These are phyloP conservation scores for Rutstroemia sp. DNA, from an alignment of 2,329 filamentous ascomycete species.

Conservation along the genomic window DNA sequence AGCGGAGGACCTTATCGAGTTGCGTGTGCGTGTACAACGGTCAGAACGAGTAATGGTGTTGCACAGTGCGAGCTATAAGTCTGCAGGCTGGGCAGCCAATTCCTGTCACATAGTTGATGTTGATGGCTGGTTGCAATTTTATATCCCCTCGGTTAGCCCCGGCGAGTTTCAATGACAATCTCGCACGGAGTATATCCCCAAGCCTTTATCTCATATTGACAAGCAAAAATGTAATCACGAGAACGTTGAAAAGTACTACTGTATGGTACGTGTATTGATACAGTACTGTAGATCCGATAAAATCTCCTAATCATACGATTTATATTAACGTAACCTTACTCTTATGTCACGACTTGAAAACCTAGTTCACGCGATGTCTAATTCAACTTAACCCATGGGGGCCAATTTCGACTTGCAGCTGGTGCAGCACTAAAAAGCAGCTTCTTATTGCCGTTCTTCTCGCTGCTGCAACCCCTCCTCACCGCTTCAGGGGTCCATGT, in stretches of 20 bases:
- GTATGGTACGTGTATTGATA: background rate
- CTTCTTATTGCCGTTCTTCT: background rate
- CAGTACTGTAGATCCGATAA: background rate
- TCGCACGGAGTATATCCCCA: background rate
- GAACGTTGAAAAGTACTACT: no score
- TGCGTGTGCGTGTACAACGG: background rate
- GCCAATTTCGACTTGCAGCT: background rate
- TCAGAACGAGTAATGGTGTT: background rate
- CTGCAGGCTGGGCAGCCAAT: background rate
- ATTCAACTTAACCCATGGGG: background rate
- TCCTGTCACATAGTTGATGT: background rate
- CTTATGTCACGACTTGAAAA: constrained; percentile 2
- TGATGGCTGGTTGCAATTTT: background rate
- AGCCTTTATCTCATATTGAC: background rate
- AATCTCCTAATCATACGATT: background rate
- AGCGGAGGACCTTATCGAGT: background rate
- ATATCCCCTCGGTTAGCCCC: background rate
- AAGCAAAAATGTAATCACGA: background rate
- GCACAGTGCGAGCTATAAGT: background rate
- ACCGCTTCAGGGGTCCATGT: background rate
- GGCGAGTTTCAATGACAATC: background rate
- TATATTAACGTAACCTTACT: background rate
- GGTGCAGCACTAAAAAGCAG: background rate
- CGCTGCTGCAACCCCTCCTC: background rate
- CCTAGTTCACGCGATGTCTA: background rate